Conservation (phyloP, 75 land plant species). For the Pinus taeda region DNA sequence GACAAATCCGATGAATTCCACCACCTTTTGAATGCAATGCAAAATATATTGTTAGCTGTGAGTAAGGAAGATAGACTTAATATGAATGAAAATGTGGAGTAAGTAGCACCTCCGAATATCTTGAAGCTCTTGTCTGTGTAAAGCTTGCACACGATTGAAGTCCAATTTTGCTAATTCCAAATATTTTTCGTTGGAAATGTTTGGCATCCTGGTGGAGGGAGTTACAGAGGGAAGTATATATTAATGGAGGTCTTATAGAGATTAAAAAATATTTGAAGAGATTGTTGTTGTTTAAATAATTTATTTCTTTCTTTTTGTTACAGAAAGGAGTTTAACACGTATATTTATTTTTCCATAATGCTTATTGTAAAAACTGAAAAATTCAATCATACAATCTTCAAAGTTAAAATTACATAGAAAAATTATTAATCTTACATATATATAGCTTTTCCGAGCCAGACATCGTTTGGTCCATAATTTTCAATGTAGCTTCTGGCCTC, state of each 20-base stretch:
- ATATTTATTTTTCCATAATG: no score
- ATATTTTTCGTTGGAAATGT: conserved; percentile 29
- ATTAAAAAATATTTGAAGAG: no score
- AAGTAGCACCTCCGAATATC: conserved; percentile 19
- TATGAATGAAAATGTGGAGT: background rate
- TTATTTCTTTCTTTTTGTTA: no score
- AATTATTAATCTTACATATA: conserved; percentile 17
- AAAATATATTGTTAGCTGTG: background rate
- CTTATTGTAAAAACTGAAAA: background rate
- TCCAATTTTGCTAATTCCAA: conserved; percentile 49
- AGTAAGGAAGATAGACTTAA: background rate
- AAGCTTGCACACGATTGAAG: conserved; percentile 36
- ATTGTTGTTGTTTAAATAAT: no score
- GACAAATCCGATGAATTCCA: conserved; percentile 8
- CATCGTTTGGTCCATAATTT: conserved; percentile 34
- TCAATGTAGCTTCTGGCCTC: conserved; percentile 32
- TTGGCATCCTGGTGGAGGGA: conserved; percentile 30
- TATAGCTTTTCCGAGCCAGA: conserved; percentile 39
- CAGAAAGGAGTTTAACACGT: no score
- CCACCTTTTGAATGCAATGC: conserved; percentile 13
- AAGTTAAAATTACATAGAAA: background rate
- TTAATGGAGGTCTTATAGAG: background rate
- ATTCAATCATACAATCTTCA: background rate
- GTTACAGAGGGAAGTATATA: background rate
- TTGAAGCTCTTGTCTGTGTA: conserved; percentile 32